These are phyloP conservation scores for Populus simonii DNA, from an alignment of 345 rosid species.

Conservation along the genomic window DNA sequence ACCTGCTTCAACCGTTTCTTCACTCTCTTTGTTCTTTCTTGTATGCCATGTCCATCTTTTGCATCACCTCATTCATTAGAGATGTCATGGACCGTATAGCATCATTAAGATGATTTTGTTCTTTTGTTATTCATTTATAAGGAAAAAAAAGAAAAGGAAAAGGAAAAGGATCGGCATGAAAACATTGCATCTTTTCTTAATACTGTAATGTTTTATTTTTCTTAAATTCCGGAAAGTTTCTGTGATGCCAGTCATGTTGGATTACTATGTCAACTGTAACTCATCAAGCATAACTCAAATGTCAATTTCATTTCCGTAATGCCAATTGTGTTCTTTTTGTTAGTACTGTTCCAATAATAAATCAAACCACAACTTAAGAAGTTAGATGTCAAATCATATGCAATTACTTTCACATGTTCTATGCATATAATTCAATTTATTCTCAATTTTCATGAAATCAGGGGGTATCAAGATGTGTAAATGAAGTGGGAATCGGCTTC, in stretches of 20 bases:
- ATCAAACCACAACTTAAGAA: background rate
- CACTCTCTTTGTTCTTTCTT: background rate
- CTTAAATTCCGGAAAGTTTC: background rate
- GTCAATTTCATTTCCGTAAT: background rate
- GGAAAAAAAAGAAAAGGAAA: no score
- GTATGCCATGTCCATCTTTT: background rate
- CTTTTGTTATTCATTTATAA: background rate
- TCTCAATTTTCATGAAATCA: slow-evolving; percentile 21
- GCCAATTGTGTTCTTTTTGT: background rate
- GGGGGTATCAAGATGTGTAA: slow-evolving; percentile 71
- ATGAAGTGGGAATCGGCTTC: slow-evolving; percentile 83
- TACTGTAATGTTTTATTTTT: background rate
- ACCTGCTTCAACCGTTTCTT: no score
- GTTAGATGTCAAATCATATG: background rate
- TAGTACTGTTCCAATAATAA: background rate
- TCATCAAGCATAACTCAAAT: background rate
- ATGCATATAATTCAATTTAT: background rate
- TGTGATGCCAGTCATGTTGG: background rate
- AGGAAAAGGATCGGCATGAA: background rate
- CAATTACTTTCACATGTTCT: background rate
- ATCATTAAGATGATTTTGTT: background rate
- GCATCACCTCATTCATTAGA: background rate
- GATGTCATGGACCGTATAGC: background rate
- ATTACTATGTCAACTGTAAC: background rate
- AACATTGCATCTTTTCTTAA: background rate